These are phyloP conservation scores for Periconia sp. DNA, from an alignment of 2,329 filamentous ascomycete genomes.

Conservation along the genomic window DNA sequence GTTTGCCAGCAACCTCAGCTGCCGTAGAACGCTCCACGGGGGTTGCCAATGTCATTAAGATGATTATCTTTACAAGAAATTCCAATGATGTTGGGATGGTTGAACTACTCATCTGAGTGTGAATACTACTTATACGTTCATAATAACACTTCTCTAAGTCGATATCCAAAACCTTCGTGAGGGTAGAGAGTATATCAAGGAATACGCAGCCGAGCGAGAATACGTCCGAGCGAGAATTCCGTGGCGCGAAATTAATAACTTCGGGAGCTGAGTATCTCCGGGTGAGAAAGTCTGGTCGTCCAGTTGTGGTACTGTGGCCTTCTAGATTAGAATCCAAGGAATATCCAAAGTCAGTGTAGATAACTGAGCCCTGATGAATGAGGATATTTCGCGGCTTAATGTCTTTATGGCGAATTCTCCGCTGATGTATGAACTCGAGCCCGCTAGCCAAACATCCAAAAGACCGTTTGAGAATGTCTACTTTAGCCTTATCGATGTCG, in stretches of 20 bases:
- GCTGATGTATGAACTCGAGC: slow-evolving; percentile 22
- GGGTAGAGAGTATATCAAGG: slow-evolving; percentile 18
- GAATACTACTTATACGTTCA: not conserved
- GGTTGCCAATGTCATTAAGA: too few relatives aligned
- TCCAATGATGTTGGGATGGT: too few relatives aligned
- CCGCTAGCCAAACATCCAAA: slow-evolving; percentile 24
- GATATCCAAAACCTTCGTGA: not conserved
- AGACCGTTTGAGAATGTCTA: slow-evolving; percentile 5
- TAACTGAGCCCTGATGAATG: slow-evolving; percentile 17
- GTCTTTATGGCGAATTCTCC: slow-evolving; percentile 26
- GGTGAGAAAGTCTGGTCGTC: slow-evolving; percentile 10
- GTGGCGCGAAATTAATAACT: slow-evolving; percentile 12
- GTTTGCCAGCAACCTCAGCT: too few relatives aligned
- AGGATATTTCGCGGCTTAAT: slow-evolving; percentile 29
- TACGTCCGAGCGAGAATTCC: slow-evolving; percentile 19
- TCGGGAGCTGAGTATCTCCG: slow-evolving; percentile 25
- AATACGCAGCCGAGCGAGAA: slow-evolving; percentile 17
- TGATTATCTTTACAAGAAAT: too few relatives aligned
- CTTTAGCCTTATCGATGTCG: not conserved
- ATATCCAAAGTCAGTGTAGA: slow-evolving; percentile 29
- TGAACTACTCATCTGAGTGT: too few relatives aligned
- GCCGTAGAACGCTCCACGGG: too few relatives aligned
- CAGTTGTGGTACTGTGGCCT: slow-evolving; percentile 18
- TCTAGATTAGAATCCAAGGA: slow-evolving; percentile 16
- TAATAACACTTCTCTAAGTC: not conserved